Evolutionary conservation across 2,329 filamentous ascomycete genomes (phyloP), one percentile per base, ranked within the genome.

Genomic region (Fusarium xyrophilum): DNA sequence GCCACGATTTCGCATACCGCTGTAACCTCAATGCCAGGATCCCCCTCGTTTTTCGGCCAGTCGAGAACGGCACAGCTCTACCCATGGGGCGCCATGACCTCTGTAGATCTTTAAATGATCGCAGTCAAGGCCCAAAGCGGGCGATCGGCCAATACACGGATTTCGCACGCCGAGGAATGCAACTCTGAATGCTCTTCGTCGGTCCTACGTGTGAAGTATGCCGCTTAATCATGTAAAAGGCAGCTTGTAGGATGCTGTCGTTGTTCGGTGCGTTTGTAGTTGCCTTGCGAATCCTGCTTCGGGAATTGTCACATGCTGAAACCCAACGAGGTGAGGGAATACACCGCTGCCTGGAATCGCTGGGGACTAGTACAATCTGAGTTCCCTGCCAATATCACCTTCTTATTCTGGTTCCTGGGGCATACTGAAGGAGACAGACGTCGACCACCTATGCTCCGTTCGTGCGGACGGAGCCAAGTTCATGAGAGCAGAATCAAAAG

Each of bases 161-260:
- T 25, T 39, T 57, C 59, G 59, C 33, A 33, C 44, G 52, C 67
- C 67, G 67, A 67, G 63, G 59, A 52, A 65, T 65, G 36, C 32
- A 36, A 62, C 60, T 36, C 27, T 46, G 21, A 9, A 28, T 25
- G n/a, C 6, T 21, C 48, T 39, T 52, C 10, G 2, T 23, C 28
- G 25, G 15, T 25, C 21, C 55, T 13, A 38, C 67, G 70, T 61
- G 67, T 70, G 67, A 70, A 70, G 19, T 27, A 28, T 13, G 8
- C 15, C 19, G 12, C 10, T 43, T 11, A 10, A 23, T n/a, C n/a
- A 32, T 28, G 27, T 32, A 44, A n/a, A n/a, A 19, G 36, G 12
- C 4, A 12, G 15, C 4, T 32, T 21, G n/a, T 11, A 25, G 6
- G 6, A 25, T 25, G n/a, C 2, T 15, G 11, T 2, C 17, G 12